Conservation (phyloP, 257 asterid genomes). For the Jacaranda mimosifolia region DNA sequence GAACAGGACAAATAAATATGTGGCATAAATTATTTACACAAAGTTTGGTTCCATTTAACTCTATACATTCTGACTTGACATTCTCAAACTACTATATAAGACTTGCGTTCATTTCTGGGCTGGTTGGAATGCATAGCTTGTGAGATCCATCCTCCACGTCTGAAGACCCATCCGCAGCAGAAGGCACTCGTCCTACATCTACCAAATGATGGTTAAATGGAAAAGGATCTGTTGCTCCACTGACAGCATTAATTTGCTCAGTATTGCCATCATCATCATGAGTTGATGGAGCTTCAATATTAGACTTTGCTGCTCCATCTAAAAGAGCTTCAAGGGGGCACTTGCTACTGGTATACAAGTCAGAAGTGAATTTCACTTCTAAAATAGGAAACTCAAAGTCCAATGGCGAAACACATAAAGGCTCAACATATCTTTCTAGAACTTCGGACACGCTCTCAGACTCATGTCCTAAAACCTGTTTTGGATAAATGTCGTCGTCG, state of each 20-base stretch:
- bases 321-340: slow-evolving; percentile 72
- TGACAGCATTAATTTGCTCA: slow-evolving; percentile 39
- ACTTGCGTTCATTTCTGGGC: slow-evolving; percentile 47
- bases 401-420: slow-evolving; percentile 43
- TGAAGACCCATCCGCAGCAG: slow-evolving; percentile 42
- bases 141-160: slow-evolving; percentile 38
- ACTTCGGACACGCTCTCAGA: slow-evolving; percentile 31
- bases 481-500: slow-evolving; percentile 30
- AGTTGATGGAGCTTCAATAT: slow-evolving; percentile 35
- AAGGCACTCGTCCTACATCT: slow-evolving; percentile 42
- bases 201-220: slow-evolving; percentile 44
- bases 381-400: slow-evolving; percentile 70
- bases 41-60: slow-evolving; percentile 18
- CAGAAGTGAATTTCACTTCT: slow-evolving; percentile 67
- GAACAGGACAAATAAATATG: neutral
- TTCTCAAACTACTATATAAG: slow-evolving; percentile 52
- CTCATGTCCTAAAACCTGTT: slow-evolving; percentile 21
- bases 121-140: slow-evolving; percentile 37
- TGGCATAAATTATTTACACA: neutral
- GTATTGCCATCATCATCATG: slow-evolving; percentile 16
- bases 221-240: slow-evolving; percentile 31
- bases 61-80: slow-evolving; percentile 15
- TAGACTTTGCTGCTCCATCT: slow-evolving; percentile 44
- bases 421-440: slow-evolving; percentile 35
- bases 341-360: slow-evolving; percentile 31